A percentile compares a stretch with the other conserved stretches of the same genome.
Evolutionary conservation across 768 basidiomycete genomes (phyloP).

Genomic region (Lactifluus piperatus): DNA sequence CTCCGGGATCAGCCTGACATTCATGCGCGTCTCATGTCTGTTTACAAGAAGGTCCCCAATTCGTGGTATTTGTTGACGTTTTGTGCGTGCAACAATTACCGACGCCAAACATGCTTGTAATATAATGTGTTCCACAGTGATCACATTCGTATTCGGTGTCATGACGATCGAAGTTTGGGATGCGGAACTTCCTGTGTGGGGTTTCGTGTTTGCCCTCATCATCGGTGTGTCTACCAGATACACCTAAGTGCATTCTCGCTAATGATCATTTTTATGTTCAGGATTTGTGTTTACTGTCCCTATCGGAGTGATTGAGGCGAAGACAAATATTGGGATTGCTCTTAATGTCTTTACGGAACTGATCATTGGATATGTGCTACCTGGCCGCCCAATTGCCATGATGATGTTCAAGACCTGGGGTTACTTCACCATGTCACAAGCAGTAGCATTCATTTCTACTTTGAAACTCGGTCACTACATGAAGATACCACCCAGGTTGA

Average conservation of each 20-base stretch:
- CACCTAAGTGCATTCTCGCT: not conserved
- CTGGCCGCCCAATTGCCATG: conserved; percentile 42
- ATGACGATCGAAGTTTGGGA: conserved; percentile 65
- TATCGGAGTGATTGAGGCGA: conserved; percentile 70
- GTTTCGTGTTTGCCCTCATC: conserved; percentile 59
- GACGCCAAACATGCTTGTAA: conserved; percentile 28
- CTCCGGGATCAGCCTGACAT: conserved; percentile 77
- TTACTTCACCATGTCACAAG: conserved; percentile 60
- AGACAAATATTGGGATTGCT: conserved; percentile 69
- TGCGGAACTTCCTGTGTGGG: conserved; percentile 63
- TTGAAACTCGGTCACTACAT: conserved; percentile 47
- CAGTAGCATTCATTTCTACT: conserved; percentile 52
- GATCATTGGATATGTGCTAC: conserved; percentile 60
- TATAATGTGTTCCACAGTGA: conserved; percentile 31
- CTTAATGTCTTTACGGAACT: conserved; percentile 73
- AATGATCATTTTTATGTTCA: not conserved
- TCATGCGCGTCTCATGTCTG: conserved; percentile 73
- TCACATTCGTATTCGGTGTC: conserved; percentile 61
- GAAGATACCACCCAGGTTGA: not conserved
- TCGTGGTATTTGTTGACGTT: conserved; percentile 52
- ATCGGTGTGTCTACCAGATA: not conserved
- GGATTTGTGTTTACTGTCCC: conserved; percentile 59
- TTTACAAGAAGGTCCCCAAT: conserved; percentile 66
- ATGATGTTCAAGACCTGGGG: conserved; percentile 86
- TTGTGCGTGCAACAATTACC: not conserved